phyloP scores from a whole-genome alignment of 2,329 filamentous ascomycete genomes.

The Microcyclospora pomicola region DNA sequence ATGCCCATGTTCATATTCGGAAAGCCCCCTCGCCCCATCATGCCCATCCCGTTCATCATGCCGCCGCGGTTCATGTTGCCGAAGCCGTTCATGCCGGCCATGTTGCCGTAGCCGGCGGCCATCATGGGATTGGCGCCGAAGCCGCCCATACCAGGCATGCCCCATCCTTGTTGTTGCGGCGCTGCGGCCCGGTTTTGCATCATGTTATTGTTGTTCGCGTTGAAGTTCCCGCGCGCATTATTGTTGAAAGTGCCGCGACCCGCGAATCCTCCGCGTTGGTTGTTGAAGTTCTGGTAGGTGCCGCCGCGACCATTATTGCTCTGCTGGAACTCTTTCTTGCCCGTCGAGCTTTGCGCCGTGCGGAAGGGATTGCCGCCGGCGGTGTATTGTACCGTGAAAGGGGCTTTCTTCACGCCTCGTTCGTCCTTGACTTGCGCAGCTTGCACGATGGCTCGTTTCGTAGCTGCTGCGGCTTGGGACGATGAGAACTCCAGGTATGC shows the following conservation, averaged over 20 bases:
- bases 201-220: conserved; percentile 3
- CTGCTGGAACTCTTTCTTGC: conserved; percentile 6
- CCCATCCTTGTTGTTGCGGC: conserved; percentile 6
- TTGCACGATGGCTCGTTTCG: conserved; percentile 65
- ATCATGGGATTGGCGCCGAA: conserved; percentile 28
- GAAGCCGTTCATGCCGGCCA: conserved; percentile 34
- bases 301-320: conserved; percentile 38
- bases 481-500: conserved; percentile 77
- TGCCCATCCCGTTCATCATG: conserved; percentile 20
- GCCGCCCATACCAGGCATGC: conserved; percentile 28
- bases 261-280: conserved; percentile 34
- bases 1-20: conserved; percentile 12
- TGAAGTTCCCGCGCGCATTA: conserved; percentile 5
- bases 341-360: conserved; percentile 43
- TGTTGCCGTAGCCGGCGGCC: conserved; percentile 23
- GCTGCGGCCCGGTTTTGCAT: conserved; percentile 3
- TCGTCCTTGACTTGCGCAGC: conserved; percentile 7
- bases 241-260: conserved; percentile 17
- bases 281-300: conserved; percentile 20
- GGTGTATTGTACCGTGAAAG: conserved; percentile 8
- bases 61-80: conserved; percentile 8
- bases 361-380: conserved; percentile 61
- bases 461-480: conserved; percentile 70
- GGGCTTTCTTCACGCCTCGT: conserved; percentile 7
- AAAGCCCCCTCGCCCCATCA: conserved; percentile 14